Conservation (phyloP, 768 basidiomycete genomes). For the Leccinum variicolor region DNA sequence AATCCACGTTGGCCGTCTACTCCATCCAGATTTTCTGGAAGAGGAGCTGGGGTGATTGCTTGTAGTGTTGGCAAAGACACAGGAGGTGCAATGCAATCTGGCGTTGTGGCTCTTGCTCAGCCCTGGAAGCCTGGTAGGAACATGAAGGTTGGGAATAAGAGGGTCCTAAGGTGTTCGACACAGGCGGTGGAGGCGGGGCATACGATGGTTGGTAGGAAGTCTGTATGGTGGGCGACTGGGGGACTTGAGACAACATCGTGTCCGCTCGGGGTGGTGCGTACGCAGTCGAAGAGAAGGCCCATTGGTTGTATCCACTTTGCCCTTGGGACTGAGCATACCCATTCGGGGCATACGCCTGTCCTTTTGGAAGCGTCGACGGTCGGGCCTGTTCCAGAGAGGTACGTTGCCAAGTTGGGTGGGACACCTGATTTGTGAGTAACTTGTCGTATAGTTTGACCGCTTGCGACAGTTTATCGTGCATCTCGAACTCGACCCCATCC, state of each 20-base stretch:
- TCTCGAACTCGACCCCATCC: conserved; percentile 26
- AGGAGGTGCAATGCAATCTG: conserved; percentile 7
- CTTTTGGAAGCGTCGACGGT: conserved; percentile 26
- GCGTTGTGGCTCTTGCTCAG: conserved; percentile 13
- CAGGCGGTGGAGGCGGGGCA: conserved; percentile 20
- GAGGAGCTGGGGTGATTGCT: conserved; percentile 3
- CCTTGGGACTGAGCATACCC: conserved; percentile 31
- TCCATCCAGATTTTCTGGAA: conserved; percentile 1
- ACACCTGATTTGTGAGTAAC: conserved; percentile 78
- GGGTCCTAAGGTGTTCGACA: conserved; percentile 10
- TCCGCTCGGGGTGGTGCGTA: conserved; percentile 21
- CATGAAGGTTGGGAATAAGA: conserved; percentile 15
- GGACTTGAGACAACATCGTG: conserved; percentile 19
- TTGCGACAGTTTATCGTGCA: conserved; percentile 92
- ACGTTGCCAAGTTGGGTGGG: conserved; percentile 63
- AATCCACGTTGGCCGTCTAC: conserved; percentile 15
- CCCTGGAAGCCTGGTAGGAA: conserved; percentile 5
- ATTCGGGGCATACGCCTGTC: conserved; percentile 16
- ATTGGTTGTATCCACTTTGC: conserved; percentile 33
- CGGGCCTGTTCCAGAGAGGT: conserved; percentile 19
- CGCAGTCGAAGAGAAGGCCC: conserved; percentile 21
- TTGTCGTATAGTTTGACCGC: conserved; percentile 91
- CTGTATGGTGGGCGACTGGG: conserved; percentile 26
- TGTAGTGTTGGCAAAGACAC: conserved; percentile 9
- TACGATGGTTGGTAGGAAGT: conserved; percentile 30